Evolutionary conservation across 352 stramenopile species (phyloP).

Genomic region (Phytophthora melonis): DNA sequence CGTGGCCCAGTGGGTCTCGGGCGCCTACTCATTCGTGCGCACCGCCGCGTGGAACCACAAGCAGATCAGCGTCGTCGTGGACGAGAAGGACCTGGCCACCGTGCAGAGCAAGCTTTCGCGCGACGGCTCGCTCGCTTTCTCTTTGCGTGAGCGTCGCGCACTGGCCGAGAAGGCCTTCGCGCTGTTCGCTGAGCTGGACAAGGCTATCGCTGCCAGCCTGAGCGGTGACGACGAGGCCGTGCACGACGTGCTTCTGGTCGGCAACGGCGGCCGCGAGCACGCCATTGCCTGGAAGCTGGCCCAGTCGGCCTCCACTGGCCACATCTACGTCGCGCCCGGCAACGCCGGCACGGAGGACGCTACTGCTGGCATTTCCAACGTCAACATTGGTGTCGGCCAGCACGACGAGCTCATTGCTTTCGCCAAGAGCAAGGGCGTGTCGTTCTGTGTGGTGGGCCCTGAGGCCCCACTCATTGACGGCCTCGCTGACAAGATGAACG

Average conservation of each 20-base stretch:
- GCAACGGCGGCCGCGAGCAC: conserved; percentile 94
- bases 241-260: conserved; percentile 93
- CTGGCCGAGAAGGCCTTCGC: conserved; percentile 86
- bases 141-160: conserved; percentile 69
- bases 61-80: conserved; percentile 84
- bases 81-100: conserved; percentile 63
- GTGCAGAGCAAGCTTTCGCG: conserved; percentile 69
- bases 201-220: conserved; percentile 65
- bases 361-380: conserved; percentile 74
- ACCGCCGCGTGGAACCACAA: conserved; percentile 90
- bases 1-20: conserved; percentile 75
- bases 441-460: conserved; percentile 97
- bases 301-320: conserved; percentile 74
- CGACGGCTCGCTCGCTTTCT: conserved; percentile 73
- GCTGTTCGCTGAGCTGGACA: conserved; percentile 79
- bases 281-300: conserved; percentile 95
- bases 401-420: conserved; percentile 84
- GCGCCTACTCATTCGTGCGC: conserved; percentile 83
- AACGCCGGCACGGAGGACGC: conserved; percentile 88
- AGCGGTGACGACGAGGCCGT: conserved; percentile 64
- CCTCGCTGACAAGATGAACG: conserved; percentile 95
- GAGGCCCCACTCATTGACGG: conserved; percentile 97
- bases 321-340: conserved; percentile 92
- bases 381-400: conserved; percentile 67
- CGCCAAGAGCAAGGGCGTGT: conserved; percentile 89